Base-by-base conservation (phyloP, 768 basidiomycete genomes). In the Suillus alpinus region DNA sequence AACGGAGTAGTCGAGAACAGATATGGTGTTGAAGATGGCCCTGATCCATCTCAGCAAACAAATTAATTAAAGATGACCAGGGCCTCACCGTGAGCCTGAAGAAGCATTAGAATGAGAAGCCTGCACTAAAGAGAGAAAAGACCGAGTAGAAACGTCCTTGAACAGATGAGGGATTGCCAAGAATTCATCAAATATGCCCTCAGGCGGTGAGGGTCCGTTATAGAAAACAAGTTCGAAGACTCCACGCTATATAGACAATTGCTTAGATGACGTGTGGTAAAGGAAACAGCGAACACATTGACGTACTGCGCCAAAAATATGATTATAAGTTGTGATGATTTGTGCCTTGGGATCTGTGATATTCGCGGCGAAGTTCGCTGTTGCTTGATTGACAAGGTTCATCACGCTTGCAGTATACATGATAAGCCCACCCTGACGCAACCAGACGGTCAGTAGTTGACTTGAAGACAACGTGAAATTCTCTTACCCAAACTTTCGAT, bases 401-500 rank as follows among this genome's bases (percentile, higher is more conserved):
- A 36, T 14, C 29, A 7, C 23, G 16, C 49, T 43, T 12, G 58
- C 39, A n/a, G 67, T 63, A 47, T 59, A 57, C 7, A 44, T 36
- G 36, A 59, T 57, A 13, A 39, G 29, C 16, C 61, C 61, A 43
- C 61, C 61, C 61, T 62, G 41, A 4, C 6, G 20, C 6, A 23
- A 29, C 7, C 10, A 34, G 6, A 44, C 13, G 26, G 44, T 44
- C 29, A 56, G 53, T 16, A 26, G 43, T 9, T 39, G 12, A 44
- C 13, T 10, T 34, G 14, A 20, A 10, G 12, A 13, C 20, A 23
- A 44, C 10, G 20, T 43, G 12, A 1, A 32, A 34, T 39, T 7
- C 10, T 62, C 80, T 29, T 72, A 86, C 85, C 84, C 84, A 87
- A 61, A 87, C 81, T 68, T 80, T 67, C 0, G 74, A 72, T 68